A percentile compares a stretch with the other conserved stretches of the same genome.
phyloP scores from a whole-genome alignment of 1,284 basidiomycete species.

The Cerioporus squamosus region DNA sequence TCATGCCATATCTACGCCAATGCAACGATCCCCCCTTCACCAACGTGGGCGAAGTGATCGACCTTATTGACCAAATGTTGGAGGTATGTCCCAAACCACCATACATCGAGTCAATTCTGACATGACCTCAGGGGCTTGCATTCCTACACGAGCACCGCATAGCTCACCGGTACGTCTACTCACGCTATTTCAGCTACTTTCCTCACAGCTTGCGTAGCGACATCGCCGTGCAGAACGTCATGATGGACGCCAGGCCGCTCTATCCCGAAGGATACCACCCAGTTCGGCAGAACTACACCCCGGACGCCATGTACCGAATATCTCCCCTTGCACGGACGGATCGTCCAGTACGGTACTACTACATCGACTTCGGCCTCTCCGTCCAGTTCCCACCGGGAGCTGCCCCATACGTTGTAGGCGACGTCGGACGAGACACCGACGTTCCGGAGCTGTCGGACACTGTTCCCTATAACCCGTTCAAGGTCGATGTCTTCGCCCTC shows the following conservation, averaged over 20 bases:
- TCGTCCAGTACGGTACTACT: conserved; percentile 29
- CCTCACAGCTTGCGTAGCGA: background rate
- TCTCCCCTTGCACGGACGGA: conserved; percentile 12
- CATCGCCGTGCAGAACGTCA: conserved; percentile 30
- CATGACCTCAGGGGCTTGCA: conserved; percentile 22
- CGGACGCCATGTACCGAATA: conserved; percentile 13
- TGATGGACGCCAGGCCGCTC: conserved; percentile 34
- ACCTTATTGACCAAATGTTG: conserved; percentile 31
- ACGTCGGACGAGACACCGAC: conserved; percentile 26
- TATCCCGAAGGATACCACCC: conserved; percentile 35
- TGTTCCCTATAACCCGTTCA: conserved; percentile 34
- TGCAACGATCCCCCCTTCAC: conserved; percentile 29
- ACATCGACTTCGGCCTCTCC: conserved; percentile 36
- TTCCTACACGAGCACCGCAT: conserved; percentile 32
- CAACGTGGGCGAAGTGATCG: conserved; percentile 29
- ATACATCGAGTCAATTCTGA: background rate
- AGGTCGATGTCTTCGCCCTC: conserved; percentile 35
- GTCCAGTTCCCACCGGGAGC: conserved; percentile 7
- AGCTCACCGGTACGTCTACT: conserved; percentile 29
- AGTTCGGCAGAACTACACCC: conserved; percentile 1
- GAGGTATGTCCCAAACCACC: conserved; percentile 23
- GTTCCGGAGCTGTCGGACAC: conserved; percentile 33
- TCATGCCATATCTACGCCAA: conserved; percentile 31
- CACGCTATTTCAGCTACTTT: background rate
- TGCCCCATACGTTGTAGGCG: conserved; percentile 12